phyloP scores from a whole-genome alignment of 2,329 filamentous ascomycete species.

The Colletotrichum sp. region DNA sequence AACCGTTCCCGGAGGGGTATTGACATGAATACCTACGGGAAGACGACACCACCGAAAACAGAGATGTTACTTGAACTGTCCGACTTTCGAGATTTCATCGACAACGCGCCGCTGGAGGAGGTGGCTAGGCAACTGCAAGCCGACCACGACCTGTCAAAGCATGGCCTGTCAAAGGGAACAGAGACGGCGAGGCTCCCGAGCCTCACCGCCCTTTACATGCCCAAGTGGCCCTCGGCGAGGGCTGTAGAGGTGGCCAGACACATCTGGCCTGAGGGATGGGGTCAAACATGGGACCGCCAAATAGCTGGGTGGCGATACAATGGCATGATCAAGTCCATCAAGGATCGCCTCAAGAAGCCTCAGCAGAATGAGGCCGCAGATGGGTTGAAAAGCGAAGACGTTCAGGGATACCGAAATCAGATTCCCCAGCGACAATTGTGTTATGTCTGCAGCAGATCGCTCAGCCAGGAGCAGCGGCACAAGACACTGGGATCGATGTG shows the following conservation, averaged over 20 bases:
- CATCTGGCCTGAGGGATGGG: neutral
- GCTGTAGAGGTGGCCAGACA: neutral
- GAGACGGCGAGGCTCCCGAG: neutral
- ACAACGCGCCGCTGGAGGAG: neutral
- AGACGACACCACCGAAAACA: neutral
- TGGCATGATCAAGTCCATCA: neutral
- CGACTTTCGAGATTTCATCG: neutral
- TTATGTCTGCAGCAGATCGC: neutral
- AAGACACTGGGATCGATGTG: slow-evolving; percentile 34
- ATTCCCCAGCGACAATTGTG: neutral
- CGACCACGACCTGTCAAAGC: neutral
- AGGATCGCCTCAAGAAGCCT: neutral
- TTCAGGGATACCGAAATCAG: neutral
- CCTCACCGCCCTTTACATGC: neutral
- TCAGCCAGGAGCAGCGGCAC: neutral
- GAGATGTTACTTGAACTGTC: neutral
- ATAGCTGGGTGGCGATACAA: neutral
- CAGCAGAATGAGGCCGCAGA: neutral
- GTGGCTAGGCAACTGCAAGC: neutral
- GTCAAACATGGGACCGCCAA: neutral
- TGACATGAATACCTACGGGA: neutral
- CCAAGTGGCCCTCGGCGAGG: neutral
- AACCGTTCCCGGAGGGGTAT: neutral
- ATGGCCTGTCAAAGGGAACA: neutral
- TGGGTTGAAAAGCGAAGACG: neutral